Base-by-base conservation (phyloP, 2,329 filamentous ascomycete genomes). In the Sclerotinia nivalis region DNA sequence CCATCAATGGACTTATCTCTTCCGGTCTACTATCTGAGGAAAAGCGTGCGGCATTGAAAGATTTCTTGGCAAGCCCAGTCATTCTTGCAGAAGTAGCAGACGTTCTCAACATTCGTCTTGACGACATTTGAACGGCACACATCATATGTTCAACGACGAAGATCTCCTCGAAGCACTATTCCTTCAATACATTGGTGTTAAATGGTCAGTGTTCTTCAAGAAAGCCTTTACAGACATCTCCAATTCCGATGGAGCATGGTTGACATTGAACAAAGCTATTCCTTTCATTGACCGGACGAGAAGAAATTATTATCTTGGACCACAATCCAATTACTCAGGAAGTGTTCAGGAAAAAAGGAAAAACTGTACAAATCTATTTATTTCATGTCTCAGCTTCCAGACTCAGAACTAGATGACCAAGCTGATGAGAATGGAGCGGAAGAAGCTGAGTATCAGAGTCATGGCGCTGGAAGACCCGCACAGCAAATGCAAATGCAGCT, bases 91-190 rank as follows among this genome's bases (percentile, higher is more conserved):
- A 88, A 72, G 82, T 88, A 20, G 82, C 82, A 4, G 86, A 88
- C 76, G 85, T 88, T 20, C 78, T 88, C 56, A 88, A 87, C 70
- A 85, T 88, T 82, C 81, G 85, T 34, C 81, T 87, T 62, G 79
- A 49, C 81, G 84, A 31, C 84, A 87, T 67, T 76, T 88, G n/a
- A 88, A 86, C 71, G 85, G 85, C 1, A 85, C 85, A 69, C 88
- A 88, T 74, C 82, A 86, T 5, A 83, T 88, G n/a, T 87, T 84
- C 74, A 87, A 88, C 80, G 85, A 88, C 59, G 85, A 87, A 74
- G 87, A 89, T 71, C 79, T 87, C 28, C 81, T 87, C 10, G 84
- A 87, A 73, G 83, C 84, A 1, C 81, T 88, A 10, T 80, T 88
- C 34, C 76, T 87, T 3, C 84, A 88, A 58, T 86, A 83, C 71